Conservation (phyloP, 768 basidiomycete species). For the Neoboletus magnificus region DNA sequence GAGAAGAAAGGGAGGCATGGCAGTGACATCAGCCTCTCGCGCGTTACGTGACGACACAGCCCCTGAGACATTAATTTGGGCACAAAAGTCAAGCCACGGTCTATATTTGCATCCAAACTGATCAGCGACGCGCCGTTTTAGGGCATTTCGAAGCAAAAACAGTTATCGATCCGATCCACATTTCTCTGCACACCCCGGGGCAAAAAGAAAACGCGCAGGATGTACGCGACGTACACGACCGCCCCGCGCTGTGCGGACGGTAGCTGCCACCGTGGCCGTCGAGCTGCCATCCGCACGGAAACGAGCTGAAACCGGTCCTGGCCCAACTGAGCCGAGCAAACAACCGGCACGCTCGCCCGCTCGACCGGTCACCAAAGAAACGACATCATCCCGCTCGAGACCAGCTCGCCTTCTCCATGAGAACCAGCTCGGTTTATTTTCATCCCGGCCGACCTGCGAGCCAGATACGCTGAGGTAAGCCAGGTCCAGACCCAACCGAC, state of each 20-base stretch:
- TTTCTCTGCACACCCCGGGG: constrained; percentile 22
- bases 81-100: constrained; percentile 1
- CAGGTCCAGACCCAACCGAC: not conserved
- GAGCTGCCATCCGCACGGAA: constrained; percentile 1
- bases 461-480: too few species aligned
- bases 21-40: constrained; percentile 32
- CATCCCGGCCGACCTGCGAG: too few species aligned
- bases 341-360: constrained; percentile 1
- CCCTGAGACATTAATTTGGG: constrained; percentile 24
- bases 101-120: constrained; percentile 13
- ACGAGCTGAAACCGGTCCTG: constrained; percentile 11
- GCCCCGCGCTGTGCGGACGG: not conserved
- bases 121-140: not conserved
- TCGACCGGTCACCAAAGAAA: constrained; percentile 23
- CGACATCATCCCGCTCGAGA: not conserved
- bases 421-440: constrained; percentile 12
- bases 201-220: not conserved
- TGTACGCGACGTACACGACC: not conserved
- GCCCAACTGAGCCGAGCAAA: too few species aligned
- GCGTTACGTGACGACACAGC: constrained; percentile 27
- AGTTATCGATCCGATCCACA: constrained; percentile 22
- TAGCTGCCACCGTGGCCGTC: constrained; percentile 4
- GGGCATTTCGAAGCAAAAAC: constrained; percentile 1
- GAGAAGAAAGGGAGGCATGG: constrained; percentile 29
- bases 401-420: constrained; percentile 15